phyloP scores from a whole-genome alignment of 2,329 filamentous ascomycete genomes.

The Colletotrichum eremochloae region DNA sequence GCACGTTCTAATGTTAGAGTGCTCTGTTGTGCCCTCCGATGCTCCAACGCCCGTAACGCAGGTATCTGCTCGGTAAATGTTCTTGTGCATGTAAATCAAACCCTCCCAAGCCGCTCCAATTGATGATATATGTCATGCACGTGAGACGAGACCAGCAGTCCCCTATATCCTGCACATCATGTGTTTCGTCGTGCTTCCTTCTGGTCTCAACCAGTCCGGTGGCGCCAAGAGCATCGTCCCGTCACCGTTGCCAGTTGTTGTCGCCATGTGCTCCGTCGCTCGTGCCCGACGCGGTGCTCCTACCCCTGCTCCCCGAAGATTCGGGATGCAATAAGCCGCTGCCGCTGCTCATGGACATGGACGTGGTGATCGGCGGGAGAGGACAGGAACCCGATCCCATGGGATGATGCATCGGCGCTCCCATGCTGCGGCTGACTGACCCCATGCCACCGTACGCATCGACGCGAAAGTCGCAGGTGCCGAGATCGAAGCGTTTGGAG shows the following conservation, averaged over 20 bases:
- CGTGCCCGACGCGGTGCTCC: conserved; percentile 15
- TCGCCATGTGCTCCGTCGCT: conserved; percentile 27
- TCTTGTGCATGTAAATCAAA: not conserved
- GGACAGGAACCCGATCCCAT: conserved; percentile 19
- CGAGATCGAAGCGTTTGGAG: conserved; percentile 73
- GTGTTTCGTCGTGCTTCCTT: not conserved
- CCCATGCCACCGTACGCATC: conserved; percentile 48
- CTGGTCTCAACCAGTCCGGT: not conserved
- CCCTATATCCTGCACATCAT: no score
- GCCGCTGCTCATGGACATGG: conserved; percentile 19
- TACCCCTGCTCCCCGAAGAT: conserved; percentile 23
- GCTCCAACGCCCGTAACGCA: conserved; percentile 13
- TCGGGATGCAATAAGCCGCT: conserved; percentile 26
- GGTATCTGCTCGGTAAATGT: conserved; percentile 6
- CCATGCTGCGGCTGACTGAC: conserved; percentile 36
- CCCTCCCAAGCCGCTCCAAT: conserved; percentile 6
- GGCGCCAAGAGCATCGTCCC: not conserved
- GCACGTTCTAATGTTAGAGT: not conserved
- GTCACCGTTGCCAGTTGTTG: conserved; percentile 31
- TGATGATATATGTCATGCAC: conserved; percentile 19
- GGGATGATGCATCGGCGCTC: conserved; percentile 29
- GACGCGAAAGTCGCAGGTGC: conserved; percentile 62
- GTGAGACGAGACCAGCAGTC: not conserved
- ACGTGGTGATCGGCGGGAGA: conserved; percentile 33
- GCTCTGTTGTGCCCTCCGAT: not conserved